Evolutionary conservation across 2,329 filamentous ascomycete genomes (phyloP), one percentile per base, ranked within the genome.

Genomic region (Rhytidhysteron rufulum): DNA sequence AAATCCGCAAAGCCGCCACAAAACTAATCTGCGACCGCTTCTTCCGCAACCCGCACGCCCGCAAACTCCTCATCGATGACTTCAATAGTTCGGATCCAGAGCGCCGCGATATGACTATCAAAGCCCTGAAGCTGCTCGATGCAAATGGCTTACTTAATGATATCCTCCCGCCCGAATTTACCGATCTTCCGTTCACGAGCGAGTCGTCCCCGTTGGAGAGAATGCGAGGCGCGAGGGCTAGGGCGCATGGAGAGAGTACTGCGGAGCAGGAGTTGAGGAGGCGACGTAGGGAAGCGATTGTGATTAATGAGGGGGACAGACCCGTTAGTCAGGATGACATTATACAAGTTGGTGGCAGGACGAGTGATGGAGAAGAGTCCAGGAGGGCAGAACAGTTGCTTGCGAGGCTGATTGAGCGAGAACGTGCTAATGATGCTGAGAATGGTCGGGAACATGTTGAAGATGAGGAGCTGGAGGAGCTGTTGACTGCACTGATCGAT

Each of bases 201-300:
- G 30, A 40, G 10, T 39, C 38, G 18, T 37, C 44, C 13, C 32
- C 42, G 6, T 40, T 37, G 24, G 42, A 31, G 15, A 21, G 37
- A 5, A 41, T 24, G 22, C 44, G 17, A 33, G 32, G 25, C 25
- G 18, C 31, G 16, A 20, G 39, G 20, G 25, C 31, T 27, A 17
- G 30, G 20, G 27, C 25, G 37, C 22, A 39, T 31, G 40, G 79
- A 42, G 77, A 80, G 58, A 80, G 72, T 43, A 71, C 67, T 5
- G 82, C 82, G 57, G 86, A 91, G 61, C 82, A 86, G 54, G 78
- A 84, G 39, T 72, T 90, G 44, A 74, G 88, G 44, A 77, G 89
- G 49, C 77, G 87, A 36, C 78, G 91, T 57, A 77, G 89, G 50
- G 88, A 95, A 68, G 89, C 88, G 4, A 90, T 96, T 79, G 89